Conservation (phyloP, 495 filamentous ascomycete species). For the Apodospora peruviana region DNA sequence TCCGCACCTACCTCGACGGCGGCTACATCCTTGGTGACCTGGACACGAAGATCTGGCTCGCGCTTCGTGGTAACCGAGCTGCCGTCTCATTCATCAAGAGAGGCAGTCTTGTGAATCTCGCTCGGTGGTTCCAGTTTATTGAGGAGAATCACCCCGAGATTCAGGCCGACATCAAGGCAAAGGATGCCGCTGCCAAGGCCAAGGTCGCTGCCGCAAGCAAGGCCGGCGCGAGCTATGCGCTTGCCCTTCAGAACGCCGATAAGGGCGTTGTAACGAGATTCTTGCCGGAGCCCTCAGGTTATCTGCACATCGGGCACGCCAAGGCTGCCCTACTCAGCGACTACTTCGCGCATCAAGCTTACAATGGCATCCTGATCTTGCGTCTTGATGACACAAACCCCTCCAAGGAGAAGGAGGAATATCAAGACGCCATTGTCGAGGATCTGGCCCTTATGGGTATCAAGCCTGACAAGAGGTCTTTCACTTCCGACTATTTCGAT, state of each 20-base stretch:
- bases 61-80: conserved; percentile 80
- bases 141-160: conserved; percentile 72
- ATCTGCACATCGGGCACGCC: conserved; percentile 89
- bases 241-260: conserved; percentile 79
- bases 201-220: conserved; percentile 72
- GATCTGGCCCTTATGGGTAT: conserved; percentile 84
- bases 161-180: conserved; percentile 48
- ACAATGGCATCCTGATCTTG: conserved; percentile 75
- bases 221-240: conserved; percentile 84
- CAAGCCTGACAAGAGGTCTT: conserved; percentile 69
- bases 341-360: conserved; percentile 88
- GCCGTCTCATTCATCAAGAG: conserved; percentile 75
- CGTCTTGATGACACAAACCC: conserved; percentile 95
- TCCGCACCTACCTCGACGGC: conserved; percentile 81
- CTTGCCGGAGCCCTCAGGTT: conserved; percentile 92
- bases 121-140: conserved; percentile 84
- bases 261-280: conserved; percentile 93
- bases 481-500: conserved; percentile 88
- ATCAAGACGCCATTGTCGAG: conserved; percentile 80
- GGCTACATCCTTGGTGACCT: conserved; percentile 74
- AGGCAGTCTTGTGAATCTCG: conserved; percentile 69
- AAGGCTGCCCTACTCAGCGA: conserved; percentile 91
- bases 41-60: conserved; percentile 80
- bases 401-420: conserved; percentile 88
- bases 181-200: conserved; percentile 58